Base-by-base conservation (phyloP, 116 monocot species). In the Papilionanthe hybrid region DNA sequence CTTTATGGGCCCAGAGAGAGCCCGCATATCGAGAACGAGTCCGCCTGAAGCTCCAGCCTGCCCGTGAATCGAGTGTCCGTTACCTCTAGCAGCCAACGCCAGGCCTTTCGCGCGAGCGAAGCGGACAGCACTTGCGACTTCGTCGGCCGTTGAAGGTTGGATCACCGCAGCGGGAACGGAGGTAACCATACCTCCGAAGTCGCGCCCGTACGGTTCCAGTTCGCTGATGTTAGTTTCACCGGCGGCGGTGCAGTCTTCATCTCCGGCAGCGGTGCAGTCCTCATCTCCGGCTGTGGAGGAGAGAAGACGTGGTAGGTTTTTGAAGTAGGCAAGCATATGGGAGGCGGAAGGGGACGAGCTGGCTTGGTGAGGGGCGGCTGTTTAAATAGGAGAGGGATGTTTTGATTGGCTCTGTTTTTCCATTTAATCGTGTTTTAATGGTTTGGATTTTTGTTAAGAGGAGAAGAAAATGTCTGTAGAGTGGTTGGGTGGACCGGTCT, bases 31-130 rank as follows among this genome's bases (percentile, higher is more conserved):
- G 49, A 96, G 89, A 22, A 94, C 92, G 47, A 94, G 25, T 18
- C 94, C 96, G 68, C 80, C 84, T 22, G 79, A 68, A 9, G 94
- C 86, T 81, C 87, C 72, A 55, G 96, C 82, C 84, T 96, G 96
- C 58, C 96, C 96, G 81, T 79, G 30, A 65, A 96, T 79, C 32
- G 94, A 92, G 91, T 96, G 96, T 1, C 92, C 96, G 89, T 94
- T 94, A 47, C 96, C 96, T 30, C 96, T 87, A 12, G 96, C 87
- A 0, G 94, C 83, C 74, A 96, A 67, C 4, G 88, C 84, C 45
- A 96, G 84, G 55, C 12, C 18, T 28, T 50, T 53, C 20, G 72
- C 42, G 75, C 68, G 22, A 42, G 79, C 76, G 18, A 79, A 78
- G 30, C 76, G 30, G 23, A 77, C 37, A 22, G 82, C 43, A 32